A percentile compares a stretch with the other conserved stretches of the same genome.
These are phyloP conservation scores for Plenodomus biglobosus DNA, from an alignment of 2,329 filamentous ascomycete genomes.

Conservation along the genomic window DNA sequence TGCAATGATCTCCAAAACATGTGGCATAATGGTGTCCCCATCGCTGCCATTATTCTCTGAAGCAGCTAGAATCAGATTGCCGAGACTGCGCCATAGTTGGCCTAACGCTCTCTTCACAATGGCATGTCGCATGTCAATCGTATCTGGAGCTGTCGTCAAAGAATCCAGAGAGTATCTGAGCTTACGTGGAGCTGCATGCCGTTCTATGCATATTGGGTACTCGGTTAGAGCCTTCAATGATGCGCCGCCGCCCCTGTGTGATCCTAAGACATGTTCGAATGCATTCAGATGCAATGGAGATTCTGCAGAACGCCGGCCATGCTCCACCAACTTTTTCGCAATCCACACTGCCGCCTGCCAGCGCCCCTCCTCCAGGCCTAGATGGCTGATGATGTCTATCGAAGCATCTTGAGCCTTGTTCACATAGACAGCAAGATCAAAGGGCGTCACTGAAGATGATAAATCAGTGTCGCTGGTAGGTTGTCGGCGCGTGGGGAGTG, in stretches of 20 bases:
- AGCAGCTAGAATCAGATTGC: slow-evolving; percentile 48
- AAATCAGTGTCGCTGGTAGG: slow-evolving; percentile 9
- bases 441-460: slow-evolving; percentile 21
- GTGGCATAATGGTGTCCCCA: slow-evolving; percentile 42
- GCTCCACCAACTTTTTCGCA: slow-evolving; percentile 47
- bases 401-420: slow-evolving; percentile 31
- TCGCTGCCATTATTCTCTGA: slow-evolving; percentile 21
- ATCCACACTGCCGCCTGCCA: slow-evolving; percentile 52
- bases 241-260: slow-evolving; percentile 6
- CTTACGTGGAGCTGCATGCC: slow-evolving; percentile 14
- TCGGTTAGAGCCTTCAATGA: slow-evolving; percentile 32
- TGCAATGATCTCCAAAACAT: slow-evolving; percentile 52
- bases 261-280: slow-evolving; percentile 21
- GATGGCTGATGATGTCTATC: slow-evolving; percentile 45
- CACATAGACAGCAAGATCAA: slow-evolving; percentile 32
- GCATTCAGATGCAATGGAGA: slow-evolving; percentile 15
- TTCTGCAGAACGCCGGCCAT: slow-evolving; percentile 18
- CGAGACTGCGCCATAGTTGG: slow-evolving; percentile 51
- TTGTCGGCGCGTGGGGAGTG: slow-evolving; percentile 32
- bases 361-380: slow-evolving; percentile 45
- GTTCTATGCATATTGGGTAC: slow-evolving; percentile 20
- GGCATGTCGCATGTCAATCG: slow-evolving; percentile 19
- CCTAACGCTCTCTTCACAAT: slow-evolving; percentile 45
- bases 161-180: slow-evolving; percentile 25
- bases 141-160: slow-evolving; percentile 29